phyloP scores from a whole-genome alignment of 257 asterid genomes.

The Solanum virginianum region DNA sequence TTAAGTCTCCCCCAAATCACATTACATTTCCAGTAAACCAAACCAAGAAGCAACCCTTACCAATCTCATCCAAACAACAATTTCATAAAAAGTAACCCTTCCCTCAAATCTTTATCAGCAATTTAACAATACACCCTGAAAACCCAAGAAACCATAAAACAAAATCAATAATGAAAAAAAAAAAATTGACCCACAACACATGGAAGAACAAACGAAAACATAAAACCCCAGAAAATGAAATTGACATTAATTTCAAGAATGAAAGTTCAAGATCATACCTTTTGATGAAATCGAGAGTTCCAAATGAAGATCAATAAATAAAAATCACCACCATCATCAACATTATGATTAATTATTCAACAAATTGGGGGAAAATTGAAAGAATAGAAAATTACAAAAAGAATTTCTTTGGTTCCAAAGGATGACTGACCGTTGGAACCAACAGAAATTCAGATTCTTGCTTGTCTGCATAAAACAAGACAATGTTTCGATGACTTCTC shows the following conservation, averaged over 20 bases:
- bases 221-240: neutral
- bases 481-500: neutral
- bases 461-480: neutral
- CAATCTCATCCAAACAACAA: constrained; percentile 14
- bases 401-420: constrained; percentile 6
- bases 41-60: constrained; percentile 6
- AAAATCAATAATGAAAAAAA: neutral
- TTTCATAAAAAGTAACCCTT: neutral
- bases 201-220: neutral
- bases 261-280: neutral
- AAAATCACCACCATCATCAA: constrained; percentile 2
- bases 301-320: neutral
- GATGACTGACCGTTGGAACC: constrained; percentile 17
- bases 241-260: neutral
- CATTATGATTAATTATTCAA: neutral
- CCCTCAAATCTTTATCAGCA: neutral
- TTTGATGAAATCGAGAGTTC: neutral
- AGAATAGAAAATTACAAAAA: neutral
- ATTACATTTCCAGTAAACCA: constrained; percentile 14
- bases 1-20: constrained; percentile 21
- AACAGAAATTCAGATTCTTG: constrained; percentile 14
- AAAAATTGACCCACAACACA: neutral
- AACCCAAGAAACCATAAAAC: neutral
- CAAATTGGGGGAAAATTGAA: neutral
- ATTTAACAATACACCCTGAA: neutral